Conservation (phyloP, 805 yeast species). For the Yarrowia porcina region DNA sequence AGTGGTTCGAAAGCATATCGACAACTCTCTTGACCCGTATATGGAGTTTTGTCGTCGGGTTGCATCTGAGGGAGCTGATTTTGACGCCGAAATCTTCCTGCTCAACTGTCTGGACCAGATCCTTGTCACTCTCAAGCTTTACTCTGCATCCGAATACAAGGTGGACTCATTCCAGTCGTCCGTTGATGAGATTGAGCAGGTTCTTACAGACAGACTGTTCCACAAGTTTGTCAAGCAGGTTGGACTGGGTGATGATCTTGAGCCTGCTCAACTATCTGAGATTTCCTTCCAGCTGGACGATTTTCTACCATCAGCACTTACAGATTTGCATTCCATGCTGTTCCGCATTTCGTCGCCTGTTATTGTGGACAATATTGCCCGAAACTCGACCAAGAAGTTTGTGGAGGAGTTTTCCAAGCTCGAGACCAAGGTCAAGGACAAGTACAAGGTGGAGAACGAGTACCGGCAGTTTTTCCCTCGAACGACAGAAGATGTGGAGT, state of each 20-base stretch:
- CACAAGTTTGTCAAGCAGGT: conserved; percentile 14
- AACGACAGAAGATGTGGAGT: conserved; percentile 34
- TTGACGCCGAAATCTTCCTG: conserved; percentile 34
- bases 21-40: conserved; percentile 38
- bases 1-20: conserved; percentile 32
- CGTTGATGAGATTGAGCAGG: conserved; percentile 34
- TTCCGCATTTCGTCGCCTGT: conserved; percentile 39
- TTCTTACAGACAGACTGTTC: conserved; percentile 34
- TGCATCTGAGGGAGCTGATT: conserved; percentile 31
- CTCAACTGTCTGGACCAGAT: conserved; percentile 41
- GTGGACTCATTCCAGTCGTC: conserved; percentile 35
- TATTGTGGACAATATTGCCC: conserved; percentile 36
- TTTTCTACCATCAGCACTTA: conserved; percentile 39
- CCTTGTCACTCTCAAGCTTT: conserved; percentile 35
- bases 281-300: conserved; percentile 35
- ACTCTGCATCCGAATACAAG: conserved; percentile 36
- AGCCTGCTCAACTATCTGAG: conserved; percentile 27
- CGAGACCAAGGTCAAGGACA: conserved; percentile 32
- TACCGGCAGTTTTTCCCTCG: conserved; percentile 34
- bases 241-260: conserved; percentile 16
- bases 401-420: conserved; percentile 37
- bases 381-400: conserved; percentile 37
- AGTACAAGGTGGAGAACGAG: conserved; percentile 31
- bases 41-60: conserved; percentile 35
- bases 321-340: conserved; percentile 35